Evolutionary conservation across 2,329 filamentous ascomycete species (phyloP), one percentile per base, ranked within the genome.

Genomic region (Colletotrichum caudatum): DNA sequence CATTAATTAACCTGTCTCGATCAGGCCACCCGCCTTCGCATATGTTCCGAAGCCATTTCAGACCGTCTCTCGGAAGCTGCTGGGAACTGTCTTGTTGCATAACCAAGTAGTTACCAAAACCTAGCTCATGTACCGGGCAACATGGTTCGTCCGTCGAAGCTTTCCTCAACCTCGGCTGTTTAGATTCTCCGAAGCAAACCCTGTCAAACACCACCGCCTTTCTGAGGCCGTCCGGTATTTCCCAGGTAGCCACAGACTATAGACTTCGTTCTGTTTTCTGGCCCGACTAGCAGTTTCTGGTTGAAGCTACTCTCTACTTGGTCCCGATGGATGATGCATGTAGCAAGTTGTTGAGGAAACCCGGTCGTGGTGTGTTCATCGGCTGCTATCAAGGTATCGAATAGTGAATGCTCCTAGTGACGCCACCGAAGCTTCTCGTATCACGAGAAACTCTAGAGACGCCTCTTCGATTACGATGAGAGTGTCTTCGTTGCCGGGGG

Each of bases 361-460:
- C 33, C 8, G 16, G 12, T 11, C n/a, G 8, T 9, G 12, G 18
- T 51, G 14, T 7, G 29, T 9, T 51, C 33, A 14, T 29, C 16
- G 23, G 5, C 3, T 5, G 23, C 59, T 51, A 29, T 62, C 59
- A 62, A 16, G 59, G 59, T 44, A 44, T 3, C 39, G 4, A 20
- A 62, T 5, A 9, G 7, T 6, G 9, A 4, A 12, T 35, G 48
- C n/a, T 14, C 16, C 16, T 5, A 61, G 8, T 29, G n/a, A 41
- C 59, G 59, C 59, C 59, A 48, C 59, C n/a, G 26, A 62, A 62
- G 46, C 37, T n/a, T 62, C 33, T 3, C 37, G 3, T n/a, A 51
- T 51, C n/a, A 39, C 33, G 29, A 62, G n/a, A 51, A 62, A 62
- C 59, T 51, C 46, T 51, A 33, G 8, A 18, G 35, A 39, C 59